Conservation (phyloP, 2,329 filamentous ascomycete species). For the Verticillium longisporum region DNA sequence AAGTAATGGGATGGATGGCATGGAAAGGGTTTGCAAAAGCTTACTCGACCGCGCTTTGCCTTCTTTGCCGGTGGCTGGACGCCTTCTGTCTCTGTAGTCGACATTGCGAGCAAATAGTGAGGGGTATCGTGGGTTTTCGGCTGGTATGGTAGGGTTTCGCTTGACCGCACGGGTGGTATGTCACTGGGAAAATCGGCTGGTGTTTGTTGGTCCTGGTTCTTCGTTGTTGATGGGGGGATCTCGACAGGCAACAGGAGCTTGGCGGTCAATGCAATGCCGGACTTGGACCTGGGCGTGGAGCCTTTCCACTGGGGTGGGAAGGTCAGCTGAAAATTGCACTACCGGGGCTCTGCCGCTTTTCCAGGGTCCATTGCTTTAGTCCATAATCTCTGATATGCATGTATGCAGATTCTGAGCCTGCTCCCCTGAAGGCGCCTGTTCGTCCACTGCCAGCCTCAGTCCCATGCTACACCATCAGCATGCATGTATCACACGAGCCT, state of each 20-base stretch:
- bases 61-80: conserved; percentile 9
- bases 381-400: background rate
- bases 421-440: too few species aligned
- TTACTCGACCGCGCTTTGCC: conserved; percentile 11
- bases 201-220: background rate
- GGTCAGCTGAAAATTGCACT: background rate
- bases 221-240: background rate
- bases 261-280: background rate
- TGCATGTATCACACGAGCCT: background rate
- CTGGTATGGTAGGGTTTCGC: background rate
- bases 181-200: background rate
- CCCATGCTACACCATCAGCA: background rate
- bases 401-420: background rate
- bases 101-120: background rate
- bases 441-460: too few species aligned
- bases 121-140: background rate
- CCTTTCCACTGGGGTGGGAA: background rate
- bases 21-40: background rate
- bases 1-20: background rate
- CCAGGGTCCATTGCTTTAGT: background rate
- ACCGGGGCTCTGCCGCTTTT: background rate
- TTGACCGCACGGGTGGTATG: background rate
- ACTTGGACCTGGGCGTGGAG: background rate
- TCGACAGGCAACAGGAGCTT: background rate
- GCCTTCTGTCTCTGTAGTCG: background rate